Evolutionary conservation across 106 monocot species (phyloP).

Genomic region (Platanthera zijinensis): DNA sequence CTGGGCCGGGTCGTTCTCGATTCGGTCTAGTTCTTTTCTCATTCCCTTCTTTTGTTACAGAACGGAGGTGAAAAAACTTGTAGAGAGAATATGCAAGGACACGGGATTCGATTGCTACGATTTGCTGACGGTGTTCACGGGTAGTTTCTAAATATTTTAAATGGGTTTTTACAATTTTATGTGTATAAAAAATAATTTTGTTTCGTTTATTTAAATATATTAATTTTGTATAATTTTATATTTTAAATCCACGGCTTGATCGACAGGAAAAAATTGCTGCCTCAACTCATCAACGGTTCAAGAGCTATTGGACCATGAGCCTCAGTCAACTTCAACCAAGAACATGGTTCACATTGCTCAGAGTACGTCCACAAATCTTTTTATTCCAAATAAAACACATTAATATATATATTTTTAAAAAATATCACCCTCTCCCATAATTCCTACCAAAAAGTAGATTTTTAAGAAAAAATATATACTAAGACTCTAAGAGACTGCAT

Average conservation of each 20-base stretch:
- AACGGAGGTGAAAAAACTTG: conserved; percentile 6
- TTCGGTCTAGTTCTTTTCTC: background rate
- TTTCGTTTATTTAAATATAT: background rate
- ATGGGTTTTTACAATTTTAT: background rate
- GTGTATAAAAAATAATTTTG: background rate
- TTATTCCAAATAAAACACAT: too few species aligned
- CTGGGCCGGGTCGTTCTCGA: too few species aligned
- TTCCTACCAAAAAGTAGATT: too few species aligned
- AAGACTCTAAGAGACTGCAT: too few species aligned
- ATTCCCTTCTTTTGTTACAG: background rate
- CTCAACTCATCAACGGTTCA: conserved; percentile 39
- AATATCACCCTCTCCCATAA: too few species aligned
- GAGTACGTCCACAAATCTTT: conserved; percentile 13
- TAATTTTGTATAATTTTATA: background rate
- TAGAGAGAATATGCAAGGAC: conserved; percentile 14
- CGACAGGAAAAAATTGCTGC: conserved; percentile 47
- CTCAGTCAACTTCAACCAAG: conserved; percentile 41
- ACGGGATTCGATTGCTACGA: conserved; percentile 36
- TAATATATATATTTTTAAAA: too few species aligned
- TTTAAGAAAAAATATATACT: too few species aligned
- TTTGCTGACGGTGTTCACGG: conserved; percentile 28
- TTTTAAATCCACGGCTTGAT: background rate
- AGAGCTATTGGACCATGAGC: conserved; percentile 38
- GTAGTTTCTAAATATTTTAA: conserved; percentile 2
- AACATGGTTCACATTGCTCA: conserved; percentile 56